Base-by-base conservation (phyloP, 2,329 filamentous ascomycete species). In the Colletotrichum higginsianum region DNA sequence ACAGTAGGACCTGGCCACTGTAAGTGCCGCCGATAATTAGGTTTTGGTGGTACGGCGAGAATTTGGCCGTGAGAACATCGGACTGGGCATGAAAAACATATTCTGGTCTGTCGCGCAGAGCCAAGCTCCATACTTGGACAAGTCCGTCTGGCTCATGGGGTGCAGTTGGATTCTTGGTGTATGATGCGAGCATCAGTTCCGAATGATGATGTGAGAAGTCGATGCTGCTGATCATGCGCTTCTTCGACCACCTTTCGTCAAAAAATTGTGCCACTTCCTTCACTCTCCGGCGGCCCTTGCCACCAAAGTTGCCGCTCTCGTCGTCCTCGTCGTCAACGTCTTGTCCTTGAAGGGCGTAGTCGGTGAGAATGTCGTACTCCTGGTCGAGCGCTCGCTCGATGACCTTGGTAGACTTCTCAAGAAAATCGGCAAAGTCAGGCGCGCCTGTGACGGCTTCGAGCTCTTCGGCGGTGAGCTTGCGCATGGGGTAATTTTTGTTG, bases 21-120 rank as follows among this genome's bases (percentile, higher is more conserved):
- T 99, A 99, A 46, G 96, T 95, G 60, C 97, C 97, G 73, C 96
- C 96, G 73, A 99, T 91, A 77, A 99, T 97, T 65, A 99, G 88
- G 76, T 98, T 98, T 5, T 96, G 96, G 80, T 99, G 96, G 80
- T 98, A 98, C 0, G 96, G 96, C n/a, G 96, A 98, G 83, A 99
- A 99, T 76, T 96, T 97, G 74, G 96, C 96, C 0, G 95, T 94
- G 16, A 99, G 88, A 64, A 99, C 94, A 82, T 99, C 96, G 55
- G 95, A 98, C 73, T 97, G 96, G 12, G 96, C 95, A 77, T 98
- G 95, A 81, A 99, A 98, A 69, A 97, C 92, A 82, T 98, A 98
- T 86, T 99, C 96, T 1, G 96, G 95, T 40, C 96, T 91, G 76
- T 96, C 94, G 77, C 97, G 95, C 80, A 98, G 92, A 81, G 98